phyloP scores from a whole-genome alignment of 2,329 filamentous ascomycete genomes.

The Colletotrichum karsti region DNA sequence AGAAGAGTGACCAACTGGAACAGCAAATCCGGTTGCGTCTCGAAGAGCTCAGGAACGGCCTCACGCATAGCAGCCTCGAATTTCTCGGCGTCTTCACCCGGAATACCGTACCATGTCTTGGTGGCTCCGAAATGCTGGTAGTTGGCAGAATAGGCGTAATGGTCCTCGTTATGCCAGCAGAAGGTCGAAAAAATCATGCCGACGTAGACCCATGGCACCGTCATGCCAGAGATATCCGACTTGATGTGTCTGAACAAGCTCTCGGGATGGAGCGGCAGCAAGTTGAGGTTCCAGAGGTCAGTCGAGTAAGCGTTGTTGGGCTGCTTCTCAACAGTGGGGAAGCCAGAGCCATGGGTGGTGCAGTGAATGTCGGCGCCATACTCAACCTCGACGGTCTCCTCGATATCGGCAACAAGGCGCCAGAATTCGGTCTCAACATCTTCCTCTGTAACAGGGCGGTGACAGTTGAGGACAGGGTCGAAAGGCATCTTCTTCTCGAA shows the following conservation, averaged over 20 bases:
- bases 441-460: constrained; percentile 87
- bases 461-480: constrained; percentile 83
- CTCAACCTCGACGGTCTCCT: constrained; percentile 96
- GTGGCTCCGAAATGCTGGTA: constrained; percentile 98
- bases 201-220: constrained; percentile 98
- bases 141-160: constrained; percentile 97
- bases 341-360: constrained; percentile 96
- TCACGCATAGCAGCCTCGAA: constrained; percentile 96
- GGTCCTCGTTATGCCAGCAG: constrained; percentile 99
- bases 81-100: constrained; percentile 89
- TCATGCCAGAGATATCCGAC: constrained; percentile 98
- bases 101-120: constrained; percentile 99
- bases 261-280: constrained; percentile 88
- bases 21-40: constrained; percentile 93
- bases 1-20: constrained; percentile 98
- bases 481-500: constrained; percentile 91
- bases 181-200: constrained; percentile 99
- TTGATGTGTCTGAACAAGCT: constrained; percentile 98
- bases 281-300: constrained; percentile 95
- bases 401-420: constrained; percentile 91
- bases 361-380: constrained; percentile 99
- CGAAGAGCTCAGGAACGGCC: constrained; percentile 94
- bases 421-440: constrained; percentile 98
- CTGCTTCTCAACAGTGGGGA: constrained; percentile 92
- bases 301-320: constrained; percentile 87